Conservation (phyloP, 305 asterid species). For the Fraxinus paxiana region DNA sequence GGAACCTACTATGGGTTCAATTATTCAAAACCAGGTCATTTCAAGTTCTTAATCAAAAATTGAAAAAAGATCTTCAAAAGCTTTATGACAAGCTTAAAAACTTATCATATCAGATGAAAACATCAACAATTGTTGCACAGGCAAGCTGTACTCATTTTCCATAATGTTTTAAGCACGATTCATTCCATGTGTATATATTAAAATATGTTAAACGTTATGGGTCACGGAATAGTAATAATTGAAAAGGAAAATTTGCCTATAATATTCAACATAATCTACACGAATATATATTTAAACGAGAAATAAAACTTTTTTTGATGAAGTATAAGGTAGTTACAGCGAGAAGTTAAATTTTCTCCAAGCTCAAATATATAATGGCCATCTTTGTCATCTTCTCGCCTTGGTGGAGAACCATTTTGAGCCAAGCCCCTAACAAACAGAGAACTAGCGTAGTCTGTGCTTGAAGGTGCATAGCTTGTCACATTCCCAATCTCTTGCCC, state of each 20-base stretch:
- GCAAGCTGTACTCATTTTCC: background rate
- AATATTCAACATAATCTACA: background rate
- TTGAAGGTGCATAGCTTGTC: conserved; percentile 51
- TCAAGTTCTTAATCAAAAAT: background rate
- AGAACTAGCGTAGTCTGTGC: conserved; percentile 39
- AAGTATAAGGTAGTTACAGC: background rate
- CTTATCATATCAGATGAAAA: background rate
- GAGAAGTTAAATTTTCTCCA: background rate
- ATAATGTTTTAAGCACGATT: background rate
- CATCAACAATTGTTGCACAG: background rate
- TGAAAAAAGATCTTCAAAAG: background rate
- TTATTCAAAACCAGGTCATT: background rate
- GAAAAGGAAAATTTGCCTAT: background rate
- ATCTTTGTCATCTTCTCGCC: background rate
- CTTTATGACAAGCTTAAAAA: background rate
- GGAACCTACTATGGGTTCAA: background rate
- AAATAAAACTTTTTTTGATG: background rate
- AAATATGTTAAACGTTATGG: background rate
- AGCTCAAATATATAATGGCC: background rate
- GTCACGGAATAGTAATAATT: background rate
- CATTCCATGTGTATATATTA: background rate
- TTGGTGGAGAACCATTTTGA: background rate
- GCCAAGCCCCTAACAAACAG: conserved; percentile 28
- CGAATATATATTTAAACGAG: background rate
- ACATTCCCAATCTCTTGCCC: conserved; percentile 49